Percentiles rank a stretch among this genome's conserved stretches.
Conservation (phyloP, 2,329 filamentous ascomycete genomes). For the Penicillium sp. region DNA sequence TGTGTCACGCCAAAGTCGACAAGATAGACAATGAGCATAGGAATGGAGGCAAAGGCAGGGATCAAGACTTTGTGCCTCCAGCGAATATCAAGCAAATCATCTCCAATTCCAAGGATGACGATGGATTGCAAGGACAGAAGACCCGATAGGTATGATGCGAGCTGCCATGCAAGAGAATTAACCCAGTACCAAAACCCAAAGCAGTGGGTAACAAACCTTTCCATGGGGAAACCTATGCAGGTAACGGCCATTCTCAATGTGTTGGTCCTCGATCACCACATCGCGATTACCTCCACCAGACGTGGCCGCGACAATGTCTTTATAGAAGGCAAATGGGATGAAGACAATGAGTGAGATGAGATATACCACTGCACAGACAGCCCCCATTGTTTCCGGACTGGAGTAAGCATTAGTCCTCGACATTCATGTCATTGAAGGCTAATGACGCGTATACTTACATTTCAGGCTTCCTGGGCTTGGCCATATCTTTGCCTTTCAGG, state of each 20-base stretch:
- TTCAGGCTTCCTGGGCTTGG: constrained; percentile 67
- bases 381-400: constrained; percentile 91
- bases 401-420: constrained; percentile 8
- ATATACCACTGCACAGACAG: constrained; percentile 87
- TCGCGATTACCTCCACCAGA: constrained; percentile 90
- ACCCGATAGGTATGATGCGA: constrained; percentile 90
- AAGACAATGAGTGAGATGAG: constrained; percentile 83
- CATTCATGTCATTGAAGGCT: not conserved
- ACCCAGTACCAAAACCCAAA: constrained; percentile 2
- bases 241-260: constrained; percentile 75
- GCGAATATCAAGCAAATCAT: constrained; percentile 95
- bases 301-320: constrained; percentile 92
- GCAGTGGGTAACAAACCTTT: constrained; percentile 56
- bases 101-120: constrained; percentile 83
- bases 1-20: constrained; percentile 97
- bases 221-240: constrained; percentile 90
- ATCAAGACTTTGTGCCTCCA: constrained; percentile 99
- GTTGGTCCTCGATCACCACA: constrained; percentile 66
- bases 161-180: constrained; percentile 48
- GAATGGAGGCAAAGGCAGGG: constrained; percentile 85
- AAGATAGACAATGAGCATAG: constrained; percentile 93
- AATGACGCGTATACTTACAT: constrained; percentile 51
- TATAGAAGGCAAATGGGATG: constrained; percentile 96
- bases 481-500: constrained; percentile 83
- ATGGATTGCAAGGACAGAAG: constrained; percentile 89